Evolutionary conservation across 768 basidiomycete species (phyloP), one percentile per base, ranked within the genome.

Genomic region (Lactarius hatsudake): DNA sequence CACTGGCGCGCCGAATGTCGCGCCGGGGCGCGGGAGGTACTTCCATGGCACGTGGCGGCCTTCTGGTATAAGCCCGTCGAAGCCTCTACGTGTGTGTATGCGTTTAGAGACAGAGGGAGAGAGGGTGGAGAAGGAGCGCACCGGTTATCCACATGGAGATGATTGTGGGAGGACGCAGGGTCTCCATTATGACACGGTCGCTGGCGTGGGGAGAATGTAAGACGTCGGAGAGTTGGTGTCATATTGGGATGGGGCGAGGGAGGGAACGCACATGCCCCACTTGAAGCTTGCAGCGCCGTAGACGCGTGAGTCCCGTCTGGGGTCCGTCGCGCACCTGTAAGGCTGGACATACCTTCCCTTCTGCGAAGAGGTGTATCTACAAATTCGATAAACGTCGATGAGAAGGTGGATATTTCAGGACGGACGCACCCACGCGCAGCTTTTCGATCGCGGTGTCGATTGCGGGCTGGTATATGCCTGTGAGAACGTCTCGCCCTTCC

Each of bases 131-230:
- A n/a, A n/a, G n/a, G n/a, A n/a, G n/a, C n/a, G n/a, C n/a, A n/a
- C n/a, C n/a, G n/a, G n/a, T 89, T 15, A 98, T 79, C 94, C 94
- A 98, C 83, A 97, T 91, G 2, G 96, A 96, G 69, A 98, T 88
- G 65, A 97, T 86, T 26, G 87, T 76, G 2, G 96, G 96, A 54
- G 30, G 30, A 4, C 23, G 3, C 5, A 1, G 36, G 10, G 17
- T 30, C 15, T 30, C 30, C 30, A 30, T 30, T 30, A 30, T 5
- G 30, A 30, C 6, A 5, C 30, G 30, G 30, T 1, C 5, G 30
- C 30, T 30, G 30, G 5, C 30, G 30, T 30, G 30, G 5, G 30
- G 30, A 30, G 30, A 30, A 30, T 30, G 30, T 30, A 30, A 30
- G 30, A 30, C 30, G 30, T 30, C 30, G 6, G 30, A 6, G 30